Evolutionary conservation across 805 yeast genomes (phyloP).

Genomic region (Wickerhamiella brachini): DNA sequence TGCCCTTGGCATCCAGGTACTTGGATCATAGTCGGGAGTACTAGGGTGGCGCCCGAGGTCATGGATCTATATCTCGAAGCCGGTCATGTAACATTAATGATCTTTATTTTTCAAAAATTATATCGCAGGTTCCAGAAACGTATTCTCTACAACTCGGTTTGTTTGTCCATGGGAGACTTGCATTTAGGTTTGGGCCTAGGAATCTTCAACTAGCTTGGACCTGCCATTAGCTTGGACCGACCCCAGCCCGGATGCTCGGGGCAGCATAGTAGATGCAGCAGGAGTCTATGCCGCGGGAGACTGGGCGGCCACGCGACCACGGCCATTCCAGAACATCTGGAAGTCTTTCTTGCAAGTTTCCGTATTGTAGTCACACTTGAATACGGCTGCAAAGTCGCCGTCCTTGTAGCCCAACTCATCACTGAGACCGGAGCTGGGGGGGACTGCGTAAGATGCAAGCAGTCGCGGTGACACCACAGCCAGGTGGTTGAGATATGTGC

Average conservation of each 20-base stretch:
- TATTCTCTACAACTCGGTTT: neutral
- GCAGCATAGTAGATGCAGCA: no score
- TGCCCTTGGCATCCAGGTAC: neutral
- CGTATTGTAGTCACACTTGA: constrained; percentile 24
- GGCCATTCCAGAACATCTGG: constrained; percentile 19
- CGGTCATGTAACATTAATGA: neutral
- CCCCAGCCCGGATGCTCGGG: no score
- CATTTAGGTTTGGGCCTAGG: neutral
- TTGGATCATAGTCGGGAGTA: neutral
- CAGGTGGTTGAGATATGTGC: constrained; percentile 56
- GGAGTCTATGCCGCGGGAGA: neutral
- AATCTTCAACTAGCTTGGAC: neutral
- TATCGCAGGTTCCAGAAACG: no score
- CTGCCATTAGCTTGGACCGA: neutral
- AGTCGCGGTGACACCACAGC: constrained; percentile 56
- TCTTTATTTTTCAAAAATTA: neutral
- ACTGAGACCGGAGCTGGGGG: constrained; percentile 12
- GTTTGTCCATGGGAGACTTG: neutral
- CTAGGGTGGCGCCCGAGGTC: no score
- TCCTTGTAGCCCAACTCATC: constrained; percentile 18
- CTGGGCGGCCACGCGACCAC: constrained; percentile 11
- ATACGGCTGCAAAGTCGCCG: constrained; percentile 23
- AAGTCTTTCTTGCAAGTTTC: constrained; percentile 20
- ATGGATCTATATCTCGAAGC: no score
- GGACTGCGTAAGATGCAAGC: constrained; percentile 27